A percentile compares a stretch with the other conserved stretches of the same genome.
phyloP scores from a whole-genome alignment of 1,284 basidiomycete species.

The Kwoniella shivajii region DNA sequence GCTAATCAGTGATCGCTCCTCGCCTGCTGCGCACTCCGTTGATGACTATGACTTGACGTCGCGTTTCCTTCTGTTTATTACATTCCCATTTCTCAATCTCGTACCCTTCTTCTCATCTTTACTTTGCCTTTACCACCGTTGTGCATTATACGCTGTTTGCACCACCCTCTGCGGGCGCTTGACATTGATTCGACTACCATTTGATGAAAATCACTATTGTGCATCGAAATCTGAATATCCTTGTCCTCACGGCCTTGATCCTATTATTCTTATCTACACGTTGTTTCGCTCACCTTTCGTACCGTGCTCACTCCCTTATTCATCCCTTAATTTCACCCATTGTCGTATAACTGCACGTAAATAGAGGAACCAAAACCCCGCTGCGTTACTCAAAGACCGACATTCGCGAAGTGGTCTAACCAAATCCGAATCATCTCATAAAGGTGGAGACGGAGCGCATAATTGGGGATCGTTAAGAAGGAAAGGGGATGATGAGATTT shows the following conservation, averaged over 20 bases:
- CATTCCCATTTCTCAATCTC: no score
- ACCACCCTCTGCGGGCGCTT: no score
- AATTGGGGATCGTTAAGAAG: slow-evolving; percentile 77
- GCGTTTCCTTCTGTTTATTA: no score
- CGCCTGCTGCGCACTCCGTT: no score
- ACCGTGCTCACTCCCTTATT: background rate
- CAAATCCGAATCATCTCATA: slow-evolving; percentile 64
- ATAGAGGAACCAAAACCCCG: slow-evolving; percentile 64
- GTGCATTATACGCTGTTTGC: background rate
- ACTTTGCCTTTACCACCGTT: background rate
- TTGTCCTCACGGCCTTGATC: no score
- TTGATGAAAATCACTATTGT: no score
- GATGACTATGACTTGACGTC: no score
- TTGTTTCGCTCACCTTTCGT: background rate
- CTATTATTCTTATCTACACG: no score
- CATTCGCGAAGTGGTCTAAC: slow-evolving; percentile 73
- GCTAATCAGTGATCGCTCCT: background rate
- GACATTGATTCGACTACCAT: no score
- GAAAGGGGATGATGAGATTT: slow-evolving; percentile 61
- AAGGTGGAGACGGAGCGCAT: slow-evolving; percentile 75
- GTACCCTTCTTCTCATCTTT: background rate
- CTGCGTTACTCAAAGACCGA: slow-evolving; percentile 71
- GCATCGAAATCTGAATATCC: no score
- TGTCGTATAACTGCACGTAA: background rate
- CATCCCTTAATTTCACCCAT: background rate